Base-by-base conservation (phyloP, 352 stramenopile genomes). In the Blastocystis sp. region DNA sequence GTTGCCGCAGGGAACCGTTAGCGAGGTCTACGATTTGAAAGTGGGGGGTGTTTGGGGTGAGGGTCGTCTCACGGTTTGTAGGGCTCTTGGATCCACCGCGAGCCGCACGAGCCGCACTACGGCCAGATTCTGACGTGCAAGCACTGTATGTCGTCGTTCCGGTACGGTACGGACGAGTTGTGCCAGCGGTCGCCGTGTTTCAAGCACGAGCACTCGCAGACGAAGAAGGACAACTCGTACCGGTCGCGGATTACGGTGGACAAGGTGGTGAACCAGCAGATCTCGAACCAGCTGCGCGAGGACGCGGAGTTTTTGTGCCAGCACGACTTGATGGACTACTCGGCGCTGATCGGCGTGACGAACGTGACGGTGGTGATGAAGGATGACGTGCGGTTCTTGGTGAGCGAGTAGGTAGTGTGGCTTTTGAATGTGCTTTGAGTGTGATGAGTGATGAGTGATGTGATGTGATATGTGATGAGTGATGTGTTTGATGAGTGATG, bases 311-410 rank as follows among this genome's bases (percentile, higher is more conserved):
- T 84, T 48, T 19, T 84, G 28, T 68, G 60, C 61, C 34, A 54
- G 1, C 74, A 84, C 38, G 74, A 45, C 28, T 42, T 84, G 21
- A 84, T 84, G 74, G 74, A 84, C 60, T 84, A 84, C 45, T 84
- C 74, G 9, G 74, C 69, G 4, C 57, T 84, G 21, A 10, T 84
- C 17, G 74, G 74, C 1, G 45, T 68, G 28, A 84, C 54, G 11
- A 69, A 84, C 45, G 74, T 84, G 19, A 42, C 64, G 28, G 45
- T 74, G 7, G 34, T 24, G 24, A 21, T 74, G 17, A 52, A 34
- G n/a, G 64, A 21, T 45, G 64, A 74, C 4, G 24, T 74, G 17
- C 17, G 17, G 28, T 52, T 74, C 34, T 28, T 24, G 17, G 45
- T 42, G 64, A 74, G 45, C 9, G 34, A 52, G 64, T 74, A 74